A percentile compares a stretch with the other conserved stretches of the same genome.
Conservation (phyloP, 1,284 basidiomycete species). For the Peniophora sp. region DNA sequence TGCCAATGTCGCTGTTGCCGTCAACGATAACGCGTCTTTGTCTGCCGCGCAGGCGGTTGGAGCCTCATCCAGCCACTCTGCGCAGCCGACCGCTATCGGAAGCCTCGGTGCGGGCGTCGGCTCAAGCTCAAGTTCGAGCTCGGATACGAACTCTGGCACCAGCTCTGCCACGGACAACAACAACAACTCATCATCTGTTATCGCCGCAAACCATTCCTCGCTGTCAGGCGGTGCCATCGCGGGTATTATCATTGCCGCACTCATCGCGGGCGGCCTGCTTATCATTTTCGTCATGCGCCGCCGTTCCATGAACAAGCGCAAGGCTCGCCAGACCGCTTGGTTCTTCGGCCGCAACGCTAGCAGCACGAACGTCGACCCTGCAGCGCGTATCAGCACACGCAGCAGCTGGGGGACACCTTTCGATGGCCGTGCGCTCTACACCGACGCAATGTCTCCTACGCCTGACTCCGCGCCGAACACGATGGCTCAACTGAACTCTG, state of each 20-base stretch:
- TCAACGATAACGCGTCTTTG: no score
- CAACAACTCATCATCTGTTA: no score
- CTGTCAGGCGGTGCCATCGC: constrained; percentile 21
- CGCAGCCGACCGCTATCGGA: background rate
- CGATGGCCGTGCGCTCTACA: constrained; percentile 23
- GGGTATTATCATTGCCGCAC: constrained; percentile 19
- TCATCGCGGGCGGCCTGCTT: constrained; percentile 15
- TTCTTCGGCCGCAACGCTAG: constrained; percentile 8
- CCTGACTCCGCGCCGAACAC: no score
- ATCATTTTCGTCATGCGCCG: constrained; percentile 24
- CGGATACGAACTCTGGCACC: no score
- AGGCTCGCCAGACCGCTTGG: constrained; percentile 22
- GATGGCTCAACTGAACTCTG: constrained; percentile 38
- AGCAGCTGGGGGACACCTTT: constrained; percentile 41
- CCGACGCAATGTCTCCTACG: constrained; percentile 11
- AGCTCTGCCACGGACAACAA: no score
- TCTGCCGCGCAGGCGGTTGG: no score
- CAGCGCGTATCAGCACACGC: constrained; percentile 17
- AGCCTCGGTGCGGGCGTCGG: background rate
- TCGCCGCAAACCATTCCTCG: background rate
- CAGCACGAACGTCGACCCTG: background rate
- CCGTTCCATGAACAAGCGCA: constrained; percentile 22
- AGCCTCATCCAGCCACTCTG: background rate
- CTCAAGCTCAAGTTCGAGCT: background rate
- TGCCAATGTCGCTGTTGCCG: background rate